phyloP scores from a whole-genome alignment of 2,329 filamentous ascomycete genomes.

The Didymella sp. region DNA sequence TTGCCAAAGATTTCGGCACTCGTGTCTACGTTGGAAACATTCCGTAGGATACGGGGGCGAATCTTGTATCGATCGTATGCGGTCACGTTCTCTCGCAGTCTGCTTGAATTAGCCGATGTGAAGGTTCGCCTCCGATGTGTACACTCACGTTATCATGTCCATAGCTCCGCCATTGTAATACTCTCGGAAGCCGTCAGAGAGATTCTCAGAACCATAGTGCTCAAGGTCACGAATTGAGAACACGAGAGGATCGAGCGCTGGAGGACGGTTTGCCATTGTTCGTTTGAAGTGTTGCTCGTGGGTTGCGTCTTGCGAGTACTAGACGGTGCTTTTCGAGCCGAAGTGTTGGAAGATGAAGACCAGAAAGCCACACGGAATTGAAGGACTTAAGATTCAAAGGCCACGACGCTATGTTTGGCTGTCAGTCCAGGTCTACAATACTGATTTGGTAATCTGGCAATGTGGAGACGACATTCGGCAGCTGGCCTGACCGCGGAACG shows the following conservation, averaged over 20 bases:
- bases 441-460: conserved; percentile 1
- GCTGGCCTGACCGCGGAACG: conserved; percentile 1
- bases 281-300: neutral
- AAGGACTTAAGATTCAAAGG: neutral
- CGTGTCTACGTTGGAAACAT: conserved; percentile 38
- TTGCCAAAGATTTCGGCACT: conserved; percentile 40
- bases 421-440: neutral
- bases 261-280: conserved; percentile 28
- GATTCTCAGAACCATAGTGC: conserved; percentile 47
- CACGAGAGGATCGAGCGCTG: conserved; percentile 27
- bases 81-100: conserved; percentile 45
- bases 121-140: neutral
- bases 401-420: neutral
- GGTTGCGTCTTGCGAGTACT: neutral
- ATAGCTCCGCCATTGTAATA: conserved; percentile 47
- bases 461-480: neutral
- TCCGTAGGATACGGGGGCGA: conserved; percentile 42
- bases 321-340: neutral
- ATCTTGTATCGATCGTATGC: conserved; percentile 46
- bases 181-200: conserved; percentile 55
- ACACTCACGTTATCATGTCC: conserved; percentile 23
- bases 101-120: conserved; percentile 39
- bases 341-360: neutral
- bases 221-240: conserved; percentile 40
- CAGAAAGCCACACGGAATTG: neutral